Evolutionary conservation across 192 early-diverging fungal genomes (phyloP).

Genomic region (Backusella australiensis): DNA sequence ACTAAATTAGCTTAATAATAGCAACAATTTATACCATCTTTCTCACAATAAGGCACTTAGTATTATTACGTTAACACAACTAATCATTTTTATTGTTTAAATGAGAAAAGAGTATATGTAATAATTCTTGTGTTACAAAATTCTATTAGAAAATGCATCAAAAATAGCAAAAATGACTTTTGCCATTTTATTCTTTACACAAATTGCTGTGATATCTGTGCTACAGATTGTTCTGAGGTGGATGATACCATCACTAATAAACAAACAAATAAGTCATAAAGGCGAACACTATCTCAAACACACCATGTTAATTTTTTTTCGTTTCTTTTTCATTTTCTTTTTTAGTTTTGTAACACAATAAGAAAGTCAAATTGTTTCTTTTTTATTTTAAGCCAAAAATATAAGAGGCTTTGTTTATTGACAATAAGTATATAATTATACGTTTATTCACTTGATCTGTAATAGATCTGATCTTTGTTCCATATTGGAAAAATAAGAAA

Average conservation of each 20-base stretch:
- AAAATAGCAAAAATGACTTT: neutral
- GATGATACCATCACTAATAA: slow-evolving; percentile 1
- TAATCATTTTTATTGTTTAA: neutral
- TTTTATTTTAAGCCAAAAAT: neutral
- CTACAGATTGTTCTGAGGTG: neutral
- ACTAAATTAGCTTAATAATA: neutral
- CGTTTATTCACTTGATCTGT: too few species aligned
- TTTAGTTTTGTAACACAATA: neutral
- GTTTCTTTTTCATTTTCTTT: neutral
- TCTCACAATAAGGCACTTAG: neutral
- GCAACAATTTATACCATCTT: neutral
- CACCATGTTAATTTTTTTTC: too few species aligned
- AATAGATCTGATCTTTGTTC: neutral
- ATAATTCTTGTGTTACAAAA: neutral
- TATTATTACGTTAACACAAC: neutral
- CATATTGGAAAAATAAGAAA: neutral
- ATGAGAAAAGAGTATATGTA: neutral
- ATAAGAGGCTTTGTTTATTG: neutral
- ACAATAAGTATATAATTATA: too few species aligned
- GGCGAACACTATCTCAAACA: neutral
- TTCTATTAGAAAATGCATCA: neutral
- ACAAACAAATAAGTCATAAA: neutral
- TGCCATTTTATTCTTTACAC: neutral
- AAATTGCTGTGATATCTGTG: neutral
- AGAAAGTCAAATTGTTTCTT: neutral